phyloP scores from a whole-genome alignment of 2,329 filamentous ascomycete genomes.

The Sporothrix pallida region DNA sequence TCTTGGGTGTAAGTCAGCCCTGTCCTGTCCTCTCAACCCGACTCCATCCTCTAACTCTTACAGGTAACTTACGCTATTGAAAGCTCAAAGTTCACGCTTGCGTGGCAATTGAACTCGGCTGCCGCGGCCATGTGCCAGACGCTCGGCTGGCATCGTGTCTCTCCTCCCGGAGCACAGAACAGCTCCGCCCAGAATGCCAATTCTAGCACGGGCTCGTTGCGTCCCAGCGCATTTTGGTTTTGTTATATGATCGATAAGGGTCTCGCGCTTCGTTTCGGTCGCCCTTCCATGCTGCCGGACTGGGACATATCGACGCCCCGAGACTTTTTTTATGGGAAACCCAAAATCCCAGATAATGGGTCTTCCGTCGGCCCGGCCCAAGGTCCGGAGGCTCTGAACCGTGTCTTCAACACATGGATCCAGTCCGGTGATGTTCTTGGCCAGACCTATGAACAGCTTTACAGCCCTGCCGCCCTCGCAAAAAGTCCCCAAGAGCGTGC shows the following conservation, averaged over 20 bases:
- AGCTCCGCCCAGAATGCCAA: background rate
- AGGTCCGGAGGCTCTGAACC: background rate
- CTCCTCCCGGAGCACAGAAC: constrained; percentile 42
- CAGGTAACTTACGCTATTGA: constrained; percentile 65
- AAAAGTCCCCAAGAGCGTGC: constrained; percentile 50
- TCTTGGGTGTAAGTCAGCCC: constrained; percentile 50
- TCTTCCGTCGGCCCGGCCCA: constrained; percentile 46
- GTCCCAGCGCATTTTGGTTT: constrained; percentile 40
- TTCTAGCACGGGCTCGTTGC: constrained; percentile 13
- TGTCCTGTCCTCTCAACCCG: background rate
- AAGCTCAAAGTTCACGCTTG: constrained; percentile 65
- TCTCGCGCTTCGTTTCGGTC: constrained; percentile 64
- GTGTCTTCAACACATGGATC: constrained; percentile 58
- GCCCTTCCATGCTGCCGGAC: constrained; percentile 62
- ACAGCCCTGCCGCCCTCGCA: constrained; percentile 56
- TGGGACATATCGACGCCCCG: constrained; percentile 58
- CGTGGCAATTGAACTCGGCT: constrained; percentile 66
- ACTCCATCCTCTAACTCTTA: background rate
- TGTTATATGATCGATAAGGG: constrained; percentile 58
- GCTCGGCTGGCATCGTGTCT: constrained; percentile 63
- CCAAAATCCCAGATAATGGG: background rate
- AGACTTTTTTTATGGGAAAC: constrained; percentile 45
- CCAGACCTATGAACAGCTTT: constrained; percentile 62
- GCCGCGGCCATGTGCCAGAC: constrained; percentile 66
- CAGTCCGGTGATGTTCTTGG: constrained; percentile 62